Evolutionary conservation across 805 yeast species (phyloP).

Genomic region (Kuraishia borneana): DNA sequence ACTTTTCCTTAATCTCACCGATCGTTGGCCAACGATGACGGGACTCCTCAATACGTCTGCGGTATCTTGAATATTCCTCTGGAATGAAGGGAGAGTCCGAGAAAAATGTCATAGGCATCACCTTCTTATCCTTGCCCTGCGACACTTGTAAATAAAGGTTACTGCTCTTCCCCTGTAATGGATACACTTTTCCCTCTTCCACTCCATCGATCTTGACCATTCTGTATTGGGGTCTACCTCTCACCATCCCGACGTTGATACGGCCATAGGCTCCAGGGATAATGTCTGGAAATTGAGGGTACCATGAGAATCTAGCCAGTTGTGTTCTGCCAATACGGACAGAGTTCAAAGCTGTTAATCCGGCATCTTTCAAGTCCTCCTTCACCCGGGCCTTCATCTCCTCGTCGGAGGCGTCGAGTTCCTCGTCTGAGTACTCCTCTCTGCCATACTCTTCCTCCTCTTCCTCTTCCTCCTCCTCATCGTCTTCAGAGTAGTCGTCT

Average conservation of each 20-base stretch:
- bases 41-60: conserved; percentile 46
- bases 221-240: conserved; percentile 57
- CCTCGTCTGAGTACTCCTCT: conserved; percentile 28
- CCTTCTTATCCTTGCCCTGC: conserved; percentile 70
- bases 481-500: conserved; percentile 16
- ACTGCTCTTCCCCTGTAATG: conserved; percentile 28
- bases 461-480: conserved; percentile 31
- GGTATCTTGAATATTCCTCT: conserved; percentile 67
- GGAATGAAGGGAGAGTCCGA: conserved; percentile 65
- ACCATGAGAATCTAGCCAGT: conserved; percentile 64
- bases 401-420: conserved; percentile 13
- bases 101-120: conserved; percentile 67
- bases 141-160: conserved; percentile 56
- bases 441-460: conserved; percentile 26
- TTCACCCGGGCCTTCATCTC: conserved; percentile 27
- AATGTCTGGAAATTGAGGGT: conserved; percentile 67
- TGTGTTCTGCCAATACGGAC: conserved; percentile 70
- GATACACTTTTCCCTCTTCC: conserved; percentile 28
- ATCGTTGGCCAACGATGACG: conserved; percentile 47
- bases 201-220: conserved; percentile 73
- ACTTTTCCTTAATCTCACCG: conserved; percentile 55
- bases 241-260: conserved; percentile 68
- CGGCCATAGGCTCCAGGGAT: conserved; percentile 72
- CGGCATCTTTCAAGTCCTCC: conserved; percentile 36
- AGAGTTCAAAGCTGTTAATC: conserved; percentile 56